Conservation (phyloP, 768 basidiomycete genomes). For the Hypsizygus marmoreus region DNA sequence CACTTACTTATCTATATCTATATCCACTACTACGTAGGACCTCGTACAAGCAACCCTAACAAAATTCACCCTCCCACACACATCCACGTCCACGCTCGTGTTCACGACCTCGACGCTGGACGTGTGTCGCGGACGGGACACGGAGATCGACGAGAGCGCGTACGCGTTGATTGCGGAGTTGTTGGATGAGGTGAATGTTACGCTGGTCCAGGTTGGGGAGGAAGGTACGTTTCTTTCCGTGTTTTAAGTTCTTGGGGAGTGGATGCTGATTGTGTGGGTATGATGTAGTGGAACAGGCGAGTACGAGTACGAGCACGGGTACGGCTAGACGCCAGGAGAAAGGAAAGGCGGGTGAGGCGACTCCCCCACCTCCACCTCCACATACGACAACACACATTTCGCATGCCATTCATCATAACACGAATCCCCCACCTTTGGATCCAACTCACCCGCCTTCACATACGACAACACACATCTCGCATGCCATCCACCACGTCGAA, state of each 20-base stretch:
- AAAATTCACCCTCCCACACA: conserved; percentile 23
- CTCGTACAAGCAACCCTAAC: conserved; percentile 16
- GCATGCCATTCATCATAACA: background rate
- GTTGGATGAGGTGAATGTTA: conserved; percentile 30
- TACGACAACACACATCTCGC: background rate
- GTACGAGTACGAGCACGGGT: no score
- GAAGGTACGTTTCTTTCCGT: conserved; percentile 3
- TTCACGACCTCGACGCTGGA: conserved; percentile 29
- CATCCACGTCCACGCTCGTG: conserved; percentile 1
- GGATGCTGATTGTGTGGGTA: no score
- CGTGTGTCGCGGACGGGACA: conserved; percentile 26
- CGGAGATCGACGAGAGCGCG: conserved; percentile 33
- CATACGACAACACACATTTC: background rate
- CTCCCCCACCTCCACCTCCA: no score
- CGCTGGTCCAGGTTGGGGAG: background rate
- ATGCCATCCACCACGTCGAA: background rate
- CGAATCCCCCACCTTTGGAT: no score
- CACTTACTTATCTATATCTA: background rate
- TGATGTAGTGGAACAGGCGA: no score
- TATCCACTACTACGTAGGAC: conserved; percentile 18
- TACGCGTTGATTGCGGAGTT: conserved; percentile 25
- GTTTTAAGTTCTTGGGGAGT: background rate
- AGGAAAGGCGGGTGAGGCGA: no score
- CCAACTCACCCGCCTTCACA: background rate
- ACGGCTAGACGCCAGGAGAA: no score